These are phyloP conservation scores for Neurospora sp. DNA, from an alignment of 495 filamentous ascomycete species.

Conservation along the genomic window DNA sequence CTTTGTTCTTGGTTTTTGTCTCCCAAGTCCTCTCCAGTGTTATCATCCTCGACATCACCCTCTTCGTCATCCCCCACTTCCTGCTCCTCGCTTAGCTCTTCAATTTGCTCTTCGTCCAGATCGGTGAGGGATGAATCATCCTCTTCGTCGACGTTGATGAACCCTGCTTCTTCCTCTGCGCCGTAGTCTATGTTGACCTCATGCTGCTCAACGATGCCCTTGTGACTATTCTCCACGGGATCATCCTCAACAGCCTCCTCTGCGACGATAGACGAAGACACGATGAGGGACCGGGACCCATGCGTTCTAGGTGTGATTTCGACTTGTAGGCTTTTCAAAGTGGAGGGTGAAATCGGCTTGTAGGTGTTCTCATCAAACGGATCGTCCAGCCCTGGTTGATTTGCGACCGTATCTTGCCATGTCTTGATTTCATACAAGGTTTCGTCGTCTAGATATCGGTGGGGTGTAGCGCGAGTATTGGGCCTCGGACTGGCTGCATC, in stretches of 20 bases:
- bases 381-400: not conserved
- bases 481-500: not conserved
- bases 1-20: not conserved
- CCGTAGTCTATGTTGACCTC: not conserved
- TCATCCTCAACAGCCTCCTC: not conserved
- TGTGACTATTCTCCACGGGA: not conserved
- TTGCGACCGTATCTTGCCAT: conserved; percentile 4
- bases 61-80: not conserved
- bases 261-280: not conserved
- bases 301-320: not conserved
- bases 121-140: not conserved
- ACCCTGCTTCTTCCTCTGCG: not conserved
- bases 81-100: not conserved
- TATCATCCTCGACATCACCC: not conserved
- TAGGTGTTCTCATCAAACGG: not conserved
- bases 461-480: not conserved
- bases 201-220: not conserved
- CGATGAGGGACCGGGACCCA: not conserved
- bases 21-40: not conserved
- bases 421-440: conserved; percentile 2
- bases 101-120: not conserved
- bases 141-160: not conserved
- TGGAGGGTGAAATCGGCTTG: not conserved
- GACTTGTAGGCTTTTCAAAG: not conserved
- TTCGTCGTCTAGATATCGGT: conserved; percentile 6